Percentiles rank a stretch among this genome's conserved stretches.
These are phyloP conservation scores for Choricystis sp. DNA, from an alignment of 139 green algal species.

Conservation along the genomic window DNA sequence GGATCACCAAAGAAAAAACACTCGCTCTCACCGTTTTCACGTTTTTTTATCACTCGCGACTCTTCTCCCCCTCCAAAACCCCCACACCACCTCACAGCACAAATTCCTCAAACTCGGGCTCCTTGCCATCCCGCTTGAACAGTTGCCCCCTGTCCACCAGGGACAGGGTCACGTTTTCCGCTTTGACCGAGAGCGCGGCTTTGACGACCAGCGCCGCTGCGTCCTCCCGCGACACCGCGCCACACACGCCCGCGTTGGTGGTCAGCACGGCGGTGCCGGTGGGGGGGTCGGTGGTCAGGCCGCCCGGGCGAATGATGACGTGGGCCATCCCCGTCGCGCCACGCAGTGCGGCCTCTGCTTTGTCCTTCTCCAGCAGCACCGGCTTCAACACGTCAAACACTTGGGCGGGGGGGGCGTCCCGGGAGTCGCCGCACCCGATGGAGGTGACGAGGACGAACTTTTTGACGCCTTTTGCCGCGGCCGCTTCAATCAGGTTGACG, in stretches of 20 bases:
- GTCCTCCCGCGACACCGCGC: slow-evolving; percentile 71
- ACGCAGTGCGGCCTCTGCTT: slow-evolving; percentile 61
- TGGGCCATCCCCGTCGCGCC: slow-evolving; percentile 42
- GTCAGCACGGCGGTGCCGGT: slow-evolving; percentile 75
- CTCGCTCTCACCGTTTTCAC: not conserved
- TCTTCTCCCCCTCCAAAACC: not conserved
- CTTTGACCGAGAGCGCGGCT: slow-evolving; percentile 54
- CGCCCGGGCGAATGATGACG: slow-evolving; percentile 84
- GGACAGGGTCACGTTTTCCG: slow-evolving; percentile 54
- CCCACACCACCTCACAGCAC: slow-evolving; percentile 10
- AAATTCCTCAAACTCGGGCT: slow-evolving; percentile 31
- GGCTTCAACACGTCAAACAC: slow-evolving; percentile 84
- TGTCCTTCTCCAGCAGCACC: slow-evolving; percentile 90
- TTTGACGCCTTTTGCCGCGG: slow-evolving; percentile 68
- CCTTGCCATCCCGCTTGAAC: slow-evolving; percentile 12
- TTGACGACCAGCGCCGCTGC: slow-evolving; percentile 65
- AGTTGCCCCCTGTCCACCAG: slow-evolving; percentile 42
- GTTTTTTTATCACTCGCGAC: not conserved
- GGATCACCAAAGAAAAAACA: not conserved
- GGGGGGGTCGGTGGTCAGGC: slow-evolving; percentile 67
- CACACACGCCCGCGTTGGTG: slow-evolving; percentile 57
- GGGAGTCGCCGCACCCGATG: slow-evolving; percentile 76
- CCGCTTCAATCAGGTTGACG: slow-evolving; percentile 93
- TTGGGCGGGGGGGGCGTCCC: slow-evolving; percentile 39
- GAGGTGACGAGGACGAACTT: slow-evolving; percentile 94